Percentiles rank a stretch among this genome's conserved stretches.
Conservation (phyloP, 768 basidiomycete genomes). For the Porphyrellus cyaneotinctus region DNA sequence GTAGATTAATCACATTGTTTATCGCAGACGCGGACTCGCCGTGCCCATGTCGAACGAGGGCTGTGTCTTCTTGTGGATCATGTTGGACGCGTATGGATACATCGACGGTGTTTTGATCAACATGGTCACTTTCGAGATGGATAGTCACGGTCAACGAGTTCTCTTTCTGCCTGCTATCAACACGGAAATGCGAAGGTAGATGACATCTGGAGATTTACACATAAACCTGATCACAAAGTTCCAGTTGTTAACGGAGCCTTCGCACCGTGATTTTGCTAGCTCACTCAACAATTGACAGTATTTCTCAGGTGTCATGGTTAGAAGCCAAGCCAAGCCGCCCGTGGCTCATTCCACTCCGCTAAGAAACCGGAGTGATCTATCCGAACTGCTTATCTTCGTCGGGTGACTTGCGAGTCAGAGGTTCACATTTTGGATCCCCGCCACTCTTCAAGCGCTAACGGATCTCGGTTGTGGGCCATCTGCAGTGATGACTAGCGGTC, state of each 20-base stretch:
- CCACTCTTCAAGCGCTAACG: too few species aligned
- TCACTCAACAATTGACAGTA: too few species aligned
- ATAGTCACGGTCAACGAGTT: not conserved
- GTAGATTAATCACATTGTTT: not conserved
- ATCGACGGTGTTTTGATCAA: conserved; percentile 22
- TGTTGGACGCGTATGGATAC: conserved; percentile 24
- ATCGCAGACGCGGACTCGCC: conserved; percentile 17
- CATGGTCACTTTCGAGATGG: conserved; percentile 6
- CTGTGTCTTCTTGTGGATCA: conserved; percentile 20
- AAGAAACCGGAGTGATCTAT: too few species aligned
- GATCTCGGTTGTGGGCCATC: too few species aligned
- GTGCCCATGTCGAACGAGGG: conserved; percentile 14
- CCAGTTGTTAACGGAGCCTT: not conserved
- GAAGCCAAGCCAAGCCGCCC: too few species aligned
- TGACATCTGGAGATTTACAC: not conserved
- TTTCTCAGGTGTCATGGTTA: too few species aligned
- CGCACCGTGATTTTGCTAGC: too few species aligned
- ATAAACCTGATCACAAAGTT: not conserved
- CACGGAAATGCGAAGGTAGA: conserved; percentile 6
- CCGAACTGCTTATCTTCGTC: too few species aligned
- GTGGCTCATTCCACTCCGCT: too few species aligned
- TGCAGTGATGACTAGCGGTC: too few species aligned
- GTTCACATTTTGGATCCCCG: too few species aligned
- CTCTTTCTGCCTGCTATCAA: conserved; percentile 16
- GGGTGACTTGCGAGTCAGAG: too few species aligned